Percentiles rank a stretch among this genome's conserved stretches.
Conservation (phyloP, 2,329 filamentous ascomycete genomes). For the Calonectria montana region DNA sequence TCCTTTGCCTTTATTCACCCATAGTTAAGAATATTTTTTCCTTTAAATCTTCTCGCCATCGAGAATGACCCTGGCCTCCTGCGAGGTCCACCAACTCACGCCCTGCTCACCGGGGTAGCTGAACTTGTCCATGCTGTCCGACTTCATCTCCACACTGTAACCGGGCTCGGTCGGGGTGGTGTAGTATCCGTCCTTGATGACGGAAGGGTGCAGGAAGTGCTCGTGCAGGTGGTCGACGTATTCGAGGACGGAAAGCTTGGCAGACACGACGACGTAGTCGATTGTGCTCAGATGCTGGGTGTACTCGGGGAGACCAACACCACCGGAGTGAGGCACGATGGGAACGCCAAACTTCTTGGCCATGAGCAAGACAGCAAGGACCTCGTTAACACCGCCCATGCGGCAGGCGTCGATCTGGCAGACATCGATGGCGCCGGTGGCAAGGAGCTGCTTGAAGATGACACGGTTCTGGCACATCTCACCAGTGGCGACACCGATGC, state of each 20-base stretch:
- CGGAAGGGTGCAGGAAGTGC: slow-evolving; percentile 86
- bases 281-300: slow-evolving; percentile 93
- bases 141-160: slow-evolving; percentile 95
- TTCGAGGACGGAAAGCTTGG: slow-evolving; percentile 85
- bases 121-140: slow-evolving; percentile 84
- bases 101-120: slow-evolving; percentile 81
- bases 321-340: slow-evolving; percentile 89
- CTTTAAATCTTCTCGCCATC: slow-evolving; percentile 68
- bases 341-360: slow-evolving; percentile 83
- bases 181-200: slow-evolving; percentile 88
- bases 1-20: background rate
- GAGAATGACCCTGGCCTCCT: slow-evolving; percentile 81
- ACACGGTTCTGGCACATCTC: slow-evolving; percentile 98
- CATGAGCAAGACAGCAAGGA: slow-evolving; percentile 88
- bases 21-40: background rate
- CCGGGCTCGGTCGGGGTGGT: slow-evolving; percentile 85
- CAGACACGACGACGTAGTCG: slow-evolving; percentile 89
- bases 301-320: slow-evolving; percentile 92
- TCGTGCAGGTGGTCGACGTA: slow-evolving; percentile 95
- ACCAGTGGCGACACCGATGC: slow-evolving; percentile 88
- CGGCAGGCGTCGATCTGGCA: slow-evolving; percentile 93
- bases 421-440: slow-evolving; percentile 83
- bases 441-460: slow-evolving; percentile 91
- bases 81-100: slow-evolving; percentile 87
- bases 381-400: slow-evolving; percentile 91